phyloP scores from a whole-genome alignment of 2,329 filamentous ascomycete genomes.

The Ophiostoma tasmaniense region DNA sequence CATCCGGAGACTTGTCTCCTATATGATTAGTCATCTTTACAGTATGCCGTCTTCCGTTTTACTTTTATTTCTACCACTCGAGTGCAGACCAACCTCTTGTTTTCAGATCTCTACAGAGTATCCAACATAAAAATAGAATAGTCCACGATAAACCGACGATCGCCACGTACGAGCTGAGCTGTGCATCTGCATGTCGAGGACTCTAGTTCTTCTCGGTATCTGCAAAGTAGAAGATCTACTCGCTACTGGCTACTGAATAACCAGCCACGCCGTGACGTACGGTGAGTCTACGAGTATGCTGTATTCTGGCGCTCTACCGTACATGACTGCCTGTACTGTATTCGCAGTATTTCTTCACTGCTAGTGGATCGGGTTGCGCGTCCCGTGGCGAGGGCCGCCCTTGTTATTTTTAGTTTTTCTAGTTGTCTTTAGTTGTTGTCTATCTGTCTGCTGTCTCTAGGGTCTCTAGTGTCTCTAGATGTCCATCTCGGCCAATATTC shows the following conservation, averaged over 20 bases:
- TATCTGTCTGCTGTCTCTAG: background rate
- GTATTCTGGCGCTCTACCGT: too few relatives aligned
- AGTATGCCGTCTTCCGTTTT: background rate
- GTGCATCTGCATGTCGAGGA: background rate
- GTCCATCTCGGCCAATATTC: too few relatives aligned
- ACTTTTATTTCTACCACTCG: too few relatives aligned
- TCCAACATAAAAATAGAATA: background rate
- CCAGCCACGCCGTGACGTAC: background rate
- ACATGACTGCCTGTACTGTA: too few relatives aligned
- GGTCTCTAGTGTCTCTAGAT: background rate
- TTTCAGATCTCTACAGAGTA: background rate
- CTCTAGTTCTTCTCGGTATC: too few relatives aligned
- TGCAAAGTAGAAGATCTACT: too few relatives aligned
- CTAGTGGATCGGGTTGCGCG: slow-evolving; percentile 4
- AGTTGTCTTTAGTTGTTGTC: background rate
- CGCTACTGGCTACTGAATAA: too few relatives aligned
- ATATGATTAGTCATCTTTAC: background rate
- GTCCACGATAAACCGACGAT: too few relatives aligned
- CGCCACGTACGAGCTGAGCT: slow-evolving; percentile 2
- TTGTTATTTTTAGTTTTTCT: background rate
- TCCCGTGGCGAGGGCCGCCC: slow-evolving; percentile 3
- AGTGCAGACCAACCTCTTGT: background rate
- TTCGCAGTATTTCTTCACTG: background rate
- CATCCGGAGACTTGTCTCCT: background rate
- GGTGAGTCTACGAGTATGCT: background rate